These are phyloP conservation scores for Talaromyces funiculosus DNA, from an alignment of 2,329 filamentous ascomycete genomes.

Conservation along the genomic window DNA sequence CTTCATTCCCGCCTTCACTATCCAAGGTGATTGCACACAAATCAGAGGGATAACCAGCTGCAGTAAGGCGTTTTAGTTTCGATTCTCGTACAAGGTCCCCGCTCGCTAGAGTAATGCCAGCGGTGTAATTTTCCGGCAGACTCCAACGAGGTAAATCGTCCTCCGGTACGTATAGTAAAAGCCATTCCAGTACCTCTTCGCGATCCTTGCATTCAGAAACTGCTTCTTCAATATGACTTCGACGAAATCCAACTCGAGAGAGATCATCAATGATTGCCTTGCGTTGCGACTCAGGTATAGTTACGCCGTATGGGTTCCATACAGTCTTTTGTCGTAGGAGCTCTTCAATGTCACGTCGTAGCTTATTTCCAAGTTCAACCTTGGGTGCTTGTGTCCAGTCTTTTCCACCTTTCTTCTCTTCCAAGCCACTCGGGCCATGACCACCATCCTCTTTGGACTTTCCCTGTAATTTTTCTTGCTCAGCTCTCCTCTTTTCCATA, in stretches of 20 bases:
- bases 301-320: conserved; percentile 78
- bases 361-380: conserved; percentile 84
- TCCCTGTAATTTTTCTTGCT: conserved; percentile 57
- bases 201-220: conserved; percentile 80
- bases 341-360: conserved; percentile 70
- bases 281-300: conserved; percentile 56
- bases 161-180: conserved; percentile 93
- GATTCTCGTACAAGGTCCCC: conserved; percentile 75
- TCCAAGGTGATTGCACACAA: conserved; percentile 75
- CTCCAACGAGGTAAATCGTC: conserved; percentile 93
- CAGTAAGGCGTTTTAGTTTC: conserved; percentile 72
- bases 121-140: conserved; percentile 83
- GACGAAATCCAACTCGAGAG: conserved; percentile 74
- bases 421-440: conserved; percentile 25
- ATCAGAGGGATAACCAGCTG: conserved; percentile 79
- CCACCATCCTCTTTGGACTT: conserved; percentile 57
- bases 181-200: conserved; percentile 91
- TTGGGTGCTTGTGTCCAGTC: conserved; percentile 80
- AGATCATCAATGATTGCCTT: conserved; percentile 66
- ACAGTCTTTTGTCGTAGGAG: conserved; percentile 70
- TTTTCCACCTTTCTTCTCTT: conserved; percentile 52
- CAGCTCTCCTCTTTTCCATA: conserved; percentile 72
- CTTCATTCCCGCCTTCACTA: conserved; percentile 64
- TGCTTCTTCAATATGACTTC: conserved; percentile 83
- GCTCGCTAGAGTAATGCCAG: conserved; percentile 79